phyloP scores from a whole-genome alignment of 495 filamentous ascomycete genomes.

The Oidiodendron maius region DNA sequence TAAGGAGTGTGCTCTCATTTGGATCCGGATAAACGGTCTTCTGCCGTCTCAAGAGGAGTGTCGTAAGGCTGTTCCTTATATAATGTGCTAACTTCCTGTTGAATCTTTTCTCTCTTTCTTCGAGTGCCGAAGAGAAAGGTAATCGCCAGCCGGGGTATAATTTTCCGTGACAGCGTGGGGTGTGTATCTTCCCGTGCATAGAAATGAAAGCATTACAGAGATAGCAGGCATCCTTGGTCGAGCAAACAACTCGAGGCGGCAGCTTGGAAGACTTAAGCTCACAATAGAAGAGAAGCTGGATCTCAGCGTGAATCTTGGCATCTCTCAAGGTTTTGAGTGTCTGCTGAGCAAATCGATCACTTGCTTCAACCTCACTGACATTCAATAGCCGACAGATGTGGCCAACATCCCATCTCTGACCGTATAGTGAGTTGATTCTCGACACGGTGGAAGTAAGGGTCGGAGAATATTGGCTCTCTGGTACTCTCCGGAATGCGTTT shows the following conservation, averaged over 20 bases:
- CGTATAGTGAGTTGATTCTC: too few species aligned
- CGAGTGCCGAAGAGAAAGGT: conserved; percentile 1
- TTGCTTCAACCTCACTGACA: conserved; percentile 11
- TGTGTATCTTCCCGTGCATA: conserved; percentile 34
- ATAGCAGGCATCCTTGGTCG: conserved; percentile 45
- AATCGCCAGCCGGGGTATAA: conserved; percentile 27
- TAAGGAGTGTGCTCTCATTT: too few species aligned
- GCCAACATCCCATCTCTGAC: conserved; percentile 7
- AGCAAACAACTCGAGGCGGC: conserved; percentile 39
- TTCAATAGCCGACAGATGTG: conserved; percentile 12
- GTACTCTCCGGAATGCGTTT: too few species aligned
- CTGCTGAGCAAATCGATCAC: conserved; percentile 13
- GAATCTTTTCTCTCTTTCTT: conserved; percentile 12
- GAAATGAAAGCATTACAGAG: conserved; percentile 39
- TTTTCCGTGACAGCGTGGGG: conserved; percentile 33
- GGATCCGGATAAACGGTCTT: too few species aligned
- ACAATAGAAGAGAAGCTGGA: conserved; percentile 40
- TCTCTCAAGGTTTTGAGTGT: conserved; percentile 20
- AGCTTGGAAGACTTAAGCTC: conserved; percentile 19
- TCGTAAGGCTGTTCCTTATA: conserved; percentile 19
- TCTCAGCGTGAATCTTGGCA: conserved; percentile 42
- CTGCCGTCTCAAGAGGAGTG: conserved; percentile 6
- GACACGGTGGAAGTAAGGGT: too few species aligned
- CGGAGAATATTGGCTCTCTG: too few species aligned
- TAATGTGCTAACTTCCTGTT: conserved; percentile 7